Evolutionary conservation across 2,329 filamentous ascomycete species (phyloP).

Genomic region (Ascochyta fabae): DNA sequence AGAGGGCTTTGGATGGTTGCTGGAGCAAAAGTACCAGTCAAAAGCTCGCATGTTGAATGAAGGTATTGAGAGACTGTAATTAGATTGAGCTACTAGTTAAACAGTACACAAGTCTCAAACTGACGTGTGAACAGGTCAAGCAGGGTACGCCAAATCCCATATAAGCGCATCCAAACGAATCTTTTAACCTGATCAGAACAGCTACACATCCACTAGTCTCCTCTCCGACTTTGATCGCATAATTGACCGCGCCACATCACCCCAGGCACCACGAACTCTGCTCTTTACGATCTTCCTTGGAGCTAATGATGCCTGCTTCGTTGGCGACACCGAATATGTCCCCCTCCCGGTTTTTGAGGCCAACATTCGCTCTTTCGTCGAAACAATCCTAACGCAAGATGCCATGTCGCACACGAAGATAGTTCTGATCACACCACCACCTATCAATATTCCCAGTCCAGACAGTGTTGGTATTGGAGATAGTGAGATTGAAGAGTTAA

Average conservation of each 20-base stretch:
- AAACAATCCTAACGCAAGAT: constrained; percentile 42
- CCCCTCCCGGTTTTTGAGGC: constrained; percentile 43
- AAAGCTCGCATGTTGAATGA: constrained; percentile 39
- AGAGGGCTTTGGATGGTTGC: constrained; percentile 39
- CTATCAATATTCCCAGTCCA: constrained; percentile 39
- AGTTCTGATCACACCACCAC: constrained; percentile 48
- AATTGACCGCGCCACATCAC: constrained; percentile 26
- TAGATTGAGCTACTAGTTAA: neutral
- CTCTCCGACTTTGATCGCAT: constrained; percentile 34
- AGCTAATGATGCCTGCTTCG: constrained; percentile 49
- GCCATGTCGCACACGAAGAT: constrained; percentile 43
- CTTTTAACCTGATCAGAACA: constrained; percentile 7
- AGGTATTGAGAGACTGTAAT: constrained; percentile 22
- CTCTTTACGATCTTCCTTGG: constrained; percentile 52
- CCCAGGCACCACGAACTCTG: constrained; percentile 35
- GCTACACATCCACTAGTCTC: constrained; percentile 39
- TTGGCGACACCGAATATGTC: constrained; percentile 33
- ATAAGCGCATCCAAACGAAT: neutral
- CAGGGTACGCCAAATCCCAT: constrained; percentile 22
- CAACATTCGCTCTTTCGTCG: constrained; percentile 47
- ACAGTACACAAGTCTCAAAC: neutral
- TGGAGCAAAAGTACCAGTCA: constrained; percentile 33
- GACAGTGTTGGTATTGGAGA: neutral
- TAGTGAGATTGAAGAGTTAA: constrained; percentile 11
- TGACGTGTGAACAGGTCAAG: constrained; percentile 22